Base-by-base conservation (phyloP, 2,329 filamentous ascomycete species). In the Botrytis hyacinthi region DNA sequence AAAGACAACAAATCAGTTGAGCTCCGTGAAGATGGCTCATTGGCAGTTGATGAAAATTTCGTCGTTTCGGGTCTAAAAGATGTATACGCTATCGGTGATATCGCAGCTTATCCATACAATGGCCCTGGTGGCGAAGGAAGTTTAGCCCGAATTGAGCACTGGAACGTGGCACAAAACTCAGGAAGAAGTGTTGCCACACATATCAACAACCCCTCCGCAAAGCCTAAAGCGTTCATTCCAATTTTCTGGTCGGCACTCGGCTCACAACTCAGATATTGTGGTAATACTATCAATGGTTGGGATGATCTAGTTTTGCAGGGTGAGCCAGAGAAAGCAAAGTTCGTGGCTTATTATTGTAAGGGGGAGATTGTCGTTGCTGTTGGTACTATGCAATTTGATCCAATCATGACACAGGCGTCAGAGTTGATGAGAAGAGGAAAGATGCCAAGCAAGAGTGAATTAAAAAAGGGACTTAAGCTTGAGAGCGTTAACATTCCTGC, bases 221-320 rank as follows among this genome's bases (percentile, higher is more conserved):
- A 87, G 75, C 86, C 90, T 0, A 90, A 92, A 78, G 86, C 89
- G 3, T 98, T 97, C 83, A 95, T 96, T 73, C 96, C 96, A 0
- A 89, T 99, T 69, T 99, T 99, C 86, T 99, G 96, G 96, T 97
- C 94, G 1, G 96, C 96, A 0, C 85, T 99, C 8, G 94, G 95
- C 8, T 88, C 90, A 9, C 96, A 99, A 84, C 83, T 99, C 79
- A 89, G 96, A 63, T 99, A 99, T 86, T 97, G 94, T 80, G 96
- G 96, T 20, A 96, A 95, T 84, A 94, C 95, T 0, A 84, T 86
- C 0, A 88, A 89, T 71, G 95, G 95, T 0, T 98, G 89, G 85
- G 96, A 99, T 80, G 94, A 97, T 78, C 80, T 98, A 7, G 87
- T 98, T 1, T 78, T 99, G 18, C 88, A 92, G 69, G 95, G 95